Evolutionary conservation across 1,284 basidiomycete species (phyloP).

Genomic region (Microbotryum lychnidis-dioicae): DNA sequence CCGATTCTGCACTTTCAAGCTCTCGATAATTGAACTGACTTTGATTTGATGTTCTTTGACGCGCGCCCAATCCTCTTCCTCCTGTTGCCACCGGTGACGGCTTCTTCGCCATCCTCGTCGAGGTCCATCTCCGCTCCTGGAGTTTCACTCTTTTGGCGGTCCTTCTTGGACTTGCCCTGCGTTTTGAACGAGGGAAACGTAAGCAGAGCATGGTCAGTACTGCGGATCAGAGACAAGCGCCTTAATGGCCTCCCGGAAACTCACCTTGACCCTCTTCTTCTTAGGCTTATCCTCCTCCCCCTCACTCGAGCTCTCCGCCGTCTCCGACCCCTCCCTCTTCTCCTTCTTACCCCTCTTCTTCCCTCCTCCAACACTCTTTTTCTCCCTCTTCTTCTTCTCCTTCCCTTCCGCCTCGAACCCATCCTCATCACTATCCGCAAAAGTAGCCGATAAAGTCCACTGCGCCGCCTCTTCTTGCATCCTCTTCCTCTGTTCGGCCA

Average conservation of each 20-base stretch:
- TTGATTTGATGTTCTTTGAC: slow-evolving; percentile 25
- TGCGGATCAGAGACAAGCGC: not conserved
- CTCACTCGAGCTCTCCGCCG: slow-evolving; percentile 50
- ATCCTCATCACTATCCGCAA: slow-evolving; percentile 52
- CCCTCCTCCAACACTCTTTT: slow-evolving; percentile 38
- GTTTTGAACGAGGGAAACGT: not conserved
- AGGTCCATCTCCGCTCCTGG: slow-evolving; percentile 14
- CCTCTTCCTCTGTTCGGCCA: slow-evolving; percentile 62
- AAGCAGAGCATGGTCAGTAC: not conserved
- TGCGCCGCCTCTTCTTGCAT: slow-evolving; percentile 70
- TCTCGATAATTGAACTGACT: slow-evolving; percentile 8
- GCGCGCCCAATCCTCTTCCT: slow-evolving; percentile 4
- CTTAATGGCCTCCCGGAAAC: not conserved
- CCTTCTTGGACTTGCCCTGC: slow-evolving; percentile 9
- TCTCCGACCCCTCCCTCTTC: slow-evolving; percentile 46
- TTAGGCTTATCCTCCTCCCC: slow-evolving; percentile 48
- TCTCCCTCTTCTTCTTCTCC: slow-evolving; percentile 40
- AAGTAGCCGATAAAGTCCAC: slow-evolving; percentile 49
- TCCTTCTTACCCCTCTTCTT: slow-evolving; percentile 44
- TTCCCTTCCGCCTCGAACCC: slow-evolving; percentile 68
- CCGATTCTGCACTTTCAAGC: not conserved
- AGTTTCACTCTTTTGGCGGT: slow-evolving; percentile 6
- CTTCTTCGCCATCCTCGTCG: slow-evolving; percentile 28
- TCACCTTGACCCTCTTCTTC: slow-evolving; percentile 34
- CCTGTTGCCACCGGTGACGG: slow-evolving; percentile 19